Evolutionary conservation across 192 early-diverging fungal species (phyloP), one percentile per base, ranked within the genome.

Genomic region (Backusella liffmaniae): DNA sequence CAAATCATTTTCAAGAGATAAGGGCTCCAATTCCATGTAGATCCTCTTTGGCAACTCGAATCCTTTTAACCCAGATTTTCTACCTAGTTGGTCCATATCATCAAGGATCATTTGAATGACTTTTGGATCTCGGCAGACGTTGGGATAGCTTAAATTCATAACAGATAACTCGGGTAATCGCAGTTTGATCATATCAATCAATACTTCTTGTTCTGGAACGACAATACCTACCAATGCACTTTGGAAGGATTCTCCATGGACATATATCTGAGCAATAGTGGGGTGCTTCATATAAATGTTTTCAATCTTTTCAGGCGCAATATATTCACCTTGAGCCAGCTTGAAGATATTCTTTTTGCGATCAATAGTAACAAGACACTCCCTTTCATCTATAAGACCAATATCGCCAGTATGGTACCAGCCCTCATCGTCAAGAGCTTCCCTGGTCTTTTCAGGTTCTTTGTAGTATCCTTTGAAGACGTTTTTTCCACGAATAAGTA

Each of bases 271-370:
- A 41, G 82, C 39, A 29, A 91, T 53, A 8, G 88, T 44, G 56
- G 76, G 79, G 72, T 79, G 80, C 23, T 77, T 80, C 13, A 76
- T 73, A 36, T 86, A 82, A 21, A 85, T 81, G 73, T 90, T 91
- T 78, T 98, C 96, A 29, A 96, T 87, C 78, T 96, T 96, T 79
- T 98, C 96, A 37, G 95, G 95, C 0, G 95, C 94, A 81, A 98
- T 89, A 80, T 96, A 74, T 65, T 53, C 66, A 21, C 73, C 75
- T 66, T 94, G 90, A 35, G 90, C 77, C 18, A 95, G 86, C 80
- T 93, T 94, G 86, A 95, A 93, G 74, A 94, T 91, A 72, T 92
- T 91, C 82, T 93, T 96, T 73, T 90, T 91, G 76, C 95, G 90
- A 79, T 96, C 95, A 78, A 98, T 87, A 76, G 97, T 93, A 32